These are phyloP conservation scores for Nematodospora valgi DNA, from an alignment of 805 yeast genomes.

Conservation along the genomic window DNA sequence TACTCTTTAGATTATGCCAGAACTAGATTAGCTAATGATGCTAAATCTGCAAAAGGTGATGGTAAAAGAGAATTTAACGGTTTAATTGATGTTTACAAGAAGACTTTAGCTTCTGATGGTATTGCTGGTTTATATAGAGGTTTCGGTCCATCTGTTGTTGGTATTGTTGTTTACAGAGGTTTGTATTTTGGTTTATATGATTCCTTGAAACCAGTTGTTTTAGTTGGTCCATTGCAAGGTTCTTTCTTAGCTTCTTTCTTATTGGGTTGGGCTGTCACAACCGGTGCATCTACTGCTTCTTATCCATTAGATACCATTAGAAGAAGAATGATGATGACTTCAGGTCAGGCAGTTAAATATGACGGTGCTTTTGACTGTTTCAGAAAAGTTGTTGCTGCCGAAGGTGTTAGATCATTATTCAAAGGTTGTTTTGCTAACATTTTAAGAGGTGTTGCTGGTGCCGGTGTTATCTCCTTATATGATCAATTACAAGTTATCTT, in stretches of 20 bases:
- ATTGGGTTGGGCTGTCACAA: constrained; percentile 97
- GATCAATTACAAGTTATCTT: constrained; percentile 93
- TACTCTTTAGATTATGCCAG: constrained; percentile 98
- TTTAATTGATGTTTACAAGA: constrained; percentile 92
- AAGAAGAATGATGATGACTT: constrained; percentile 99
- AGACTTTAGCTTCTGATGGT: constrained; percentile 95
- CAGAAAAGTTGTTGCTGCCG: constrained; percentile 89
- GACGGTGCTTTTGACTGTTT: constrained; percentile 93
- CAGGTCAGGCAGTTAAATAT: constrained; percentile 98
- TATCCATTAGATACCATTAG: constrained; percentile 99
- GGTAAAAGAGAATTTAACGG: constrained; percentile 98
- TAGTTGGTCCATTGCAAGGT: constrained; percentile 93
- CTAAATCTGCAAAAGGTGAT: constrained; percentile 78
- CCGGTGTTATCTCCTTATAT: constrained; percentile 97
- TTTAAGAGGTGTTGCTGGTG: constrained; percentile 99
- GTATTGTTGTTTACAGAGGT: constrained; percentile 99
- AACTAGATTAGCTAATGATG: constrained; percentile 98
- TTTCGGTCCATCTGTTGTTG: constrained; percentile 97
- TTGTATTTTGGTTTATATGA: constrained; percentile 97
- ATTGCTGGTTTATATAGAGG: constrained; percentile 98
- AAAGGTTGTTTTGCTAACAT: constrained; percentile 99
- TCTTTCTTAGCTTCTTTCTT: constrained; percentile 92
- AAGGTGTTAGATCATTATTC: constrained; percentile 91
- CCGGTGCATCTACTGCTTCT: constrained; percentile 98
- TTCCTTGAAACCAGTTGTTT: constrained; percentile 91